phyloP scores from a whole-genome alignment of 2,329 filamentous ascomycete genomes.

The Ascochyta koolunga region DNA sequence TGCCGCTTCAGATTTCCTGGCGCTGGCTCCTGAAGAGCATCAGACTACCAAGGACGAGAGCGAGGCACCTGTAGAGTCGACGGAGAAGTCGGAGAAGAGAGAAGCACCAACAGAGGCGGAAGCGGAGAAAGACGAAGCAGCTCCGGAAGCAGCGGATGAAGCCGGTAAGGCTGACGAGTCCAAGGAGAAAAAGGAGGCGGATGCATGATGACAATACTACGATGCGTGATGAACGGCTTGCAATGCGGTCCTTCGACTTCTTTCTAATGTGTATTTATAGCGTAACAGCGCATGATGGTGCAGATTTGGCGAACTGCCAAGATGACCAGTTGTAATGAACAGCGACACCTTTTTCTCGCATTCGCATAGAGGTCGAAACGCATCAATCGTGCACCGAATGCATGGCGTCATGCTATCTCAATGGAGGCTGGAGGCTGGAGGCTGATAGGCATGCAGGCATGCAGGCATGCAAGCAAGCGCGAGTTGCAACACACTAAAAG shows the following conservation, averaged over 20 bases:
- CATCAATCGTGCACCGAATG: not conserved
- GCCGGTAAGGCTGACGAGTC: constrained; percentile 6
- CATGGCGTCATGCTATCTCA: constrained; percentile 8
- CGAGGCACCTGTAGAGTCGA: not conserved
- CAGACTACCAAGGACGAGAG: constrained; percentile 1
- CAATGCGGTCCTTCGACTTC: not conserved
- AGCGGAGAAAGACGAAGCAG: constrained; percentile 1
- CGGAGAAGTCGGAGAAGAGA: constrained; percentile 4
- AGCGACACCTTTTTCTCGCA: not conserved
- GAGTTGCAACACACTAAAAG: constrained; percentile 1
- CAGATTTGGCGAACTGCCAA: not conserved
- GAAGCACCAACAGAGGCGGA: not conserved
- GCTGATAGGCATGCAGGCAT: constrained; percentile 1
- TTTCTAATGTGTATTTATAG: constrained; percentile 16
- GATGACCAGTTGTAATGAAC: constrained; percentile 7
- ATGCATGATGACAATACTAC: constrained; percentile 11
- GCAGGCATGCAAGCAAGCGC: not conserved
- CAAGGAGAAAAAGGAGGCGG: constrained; percentile 4
- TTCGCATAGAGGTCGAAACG: not conserved
- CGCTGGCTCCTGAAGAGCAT: constrained; percentile 3
- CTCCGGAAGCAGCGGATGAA: not conserved
- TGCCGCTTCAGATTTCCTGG: constrained; percentile 3
- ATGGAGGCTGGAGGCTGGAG: not conserved
- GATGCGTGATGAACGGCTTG: constrained; percentile 5
- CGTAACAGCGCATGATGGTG: not conserved